Conservation (phyloP, 176 grass and related monocot genomes). For the Oryza nivara region DNA sequence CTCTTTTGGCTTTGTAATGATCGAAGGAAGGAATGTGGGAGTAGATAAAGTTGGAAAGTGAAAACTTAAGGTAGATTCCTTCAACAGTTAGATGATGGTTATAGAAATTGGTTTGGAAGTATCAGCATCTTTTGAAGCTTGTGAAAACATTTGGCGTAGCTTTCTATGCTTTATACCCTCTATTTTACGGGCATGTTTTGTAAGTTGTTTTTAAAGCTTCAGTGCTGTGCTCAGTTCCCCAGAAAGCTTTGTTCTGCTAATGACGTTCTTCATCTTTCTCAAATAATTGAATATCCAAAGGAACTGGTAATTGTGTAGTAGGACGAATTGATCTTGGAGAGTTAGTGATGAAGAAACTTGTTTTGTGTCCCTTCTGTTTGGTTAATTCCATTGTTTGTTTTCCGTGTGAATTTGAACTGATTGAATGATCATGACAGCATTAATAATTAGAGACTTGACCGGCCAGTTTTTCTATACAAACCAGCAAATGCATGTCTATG, state of each 20-base stretch:
- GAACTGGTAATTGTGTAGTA: not conserved
- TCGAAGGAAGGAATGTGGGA: slow-evolving; percentile 29
- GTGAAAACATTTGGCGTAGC: not conserved
- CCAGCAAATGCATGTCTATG: not conserved
- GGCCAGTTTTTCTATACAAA: not conserved
- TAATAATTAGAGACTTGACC: not conserved
- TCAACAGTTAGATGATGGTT: not conserved
- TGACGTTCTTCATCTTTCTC: slow-evolving; percentile 4
- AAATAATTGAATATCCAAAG: not conserved
- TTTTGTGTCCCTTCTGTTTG: not conserved
- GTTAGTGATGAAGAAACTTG: not conserved
- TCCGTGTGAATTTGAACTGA: not conserved
- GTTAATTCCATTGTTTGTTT: not conserved
- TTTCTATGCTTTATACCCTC: slow-evolving; percentile 5
- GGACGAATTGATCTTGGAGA: not conserved
- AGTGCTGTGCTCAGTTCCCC: not conserved
- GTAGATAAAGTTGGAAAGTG: slow-evolving; percentile 30
- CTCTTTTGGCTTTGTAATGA: slow-evolving; percentile 22
- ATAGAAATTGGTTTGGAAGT: not conserved
- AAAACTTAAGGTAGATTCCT: slow-evolving; percentile 20
- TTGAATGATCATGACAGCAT: not conserved
- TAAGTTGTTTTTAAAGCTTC: not conserved
- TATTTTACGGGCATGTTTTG: not conserved
- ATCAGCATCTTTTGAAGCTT: slow-evolving; percentile 8
- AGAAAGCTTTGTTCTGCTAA: not conserved